Evolutionary conservation across 2,329 filamentous ascomycete genomes (phyloP).

Genomic region (Proliferodiscus dingleyae): DNA sequence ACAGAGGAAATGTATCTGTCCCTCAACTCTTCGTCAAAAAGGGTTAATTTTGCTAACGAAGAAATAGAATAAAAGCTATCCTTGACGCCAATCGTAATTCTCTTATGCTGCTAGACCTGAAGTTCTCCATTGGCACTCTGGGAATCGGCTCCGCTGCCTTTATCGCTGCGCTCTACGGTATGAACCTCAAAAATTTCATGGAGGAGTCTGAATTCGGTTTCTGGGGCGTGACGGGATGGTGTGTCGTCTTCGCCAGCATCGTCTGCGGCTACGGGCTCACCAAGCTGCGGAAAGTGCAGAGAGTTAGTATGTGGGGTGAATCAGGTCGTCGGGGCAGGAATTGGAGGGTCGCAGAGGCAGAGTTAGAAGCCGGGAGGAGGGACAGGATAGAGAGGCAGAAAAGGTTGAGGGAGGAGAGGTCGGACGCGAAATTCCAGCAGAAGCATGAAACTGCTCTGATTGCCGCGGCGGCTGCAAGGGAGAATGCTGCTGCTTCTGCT

Average conservation of each 20-base stretch:
- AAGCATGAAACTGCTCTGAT: constrained; percentile 11
- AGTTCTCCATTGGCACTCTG: constrained; percentile 91
- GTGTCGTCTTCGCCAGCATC: constrained; percentile 65
- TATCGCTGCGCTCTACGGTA: constrained; percentile 96
- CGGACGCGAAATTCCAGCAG: constrained; percentile 15
- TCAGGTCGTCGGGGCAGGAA: constrained; percentile 25
- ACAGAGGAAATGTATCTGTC: constrained; percentile 88
- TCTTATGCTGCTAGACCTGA: constrained; percentile 94
- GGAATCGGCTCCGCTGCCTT: constrained; percentile 94
- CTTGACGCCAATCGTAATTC: constrained; percentile 97
- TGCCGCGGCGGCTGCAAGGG: constrained; percentile 2
- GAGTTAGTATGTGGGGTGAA: constrained; percentile 70
- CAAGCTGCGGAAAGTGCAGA: constrained; percentile 80
- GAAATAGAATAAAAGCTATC: constrained; percentile 79
- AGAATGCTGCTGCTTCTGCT: background rate
- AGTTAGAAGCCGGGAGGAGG: constrained; percentile 22
- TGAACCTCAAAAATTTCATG: constrained; percentile 98
- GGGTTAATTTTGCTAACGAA: constrained; percentile 21
- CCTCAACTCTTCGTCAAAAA: background rate
- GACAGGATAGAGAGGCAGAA: constrained; percentile 21
- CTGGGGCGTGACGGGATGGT: constrained; percentile 64
- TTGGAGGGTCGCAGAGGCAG: constrained; percentile 27
- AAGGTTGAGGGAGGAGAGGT: constrained; percentile 24
- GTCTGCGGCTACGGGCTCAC: constrained; percentile 80
- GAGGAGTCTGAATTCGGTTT: constrained; percentile 92